phyloP scores from a whole-genome alignment of 2,329 filamentous ascomycete species.

The Falciphora oryzae region DNA sequence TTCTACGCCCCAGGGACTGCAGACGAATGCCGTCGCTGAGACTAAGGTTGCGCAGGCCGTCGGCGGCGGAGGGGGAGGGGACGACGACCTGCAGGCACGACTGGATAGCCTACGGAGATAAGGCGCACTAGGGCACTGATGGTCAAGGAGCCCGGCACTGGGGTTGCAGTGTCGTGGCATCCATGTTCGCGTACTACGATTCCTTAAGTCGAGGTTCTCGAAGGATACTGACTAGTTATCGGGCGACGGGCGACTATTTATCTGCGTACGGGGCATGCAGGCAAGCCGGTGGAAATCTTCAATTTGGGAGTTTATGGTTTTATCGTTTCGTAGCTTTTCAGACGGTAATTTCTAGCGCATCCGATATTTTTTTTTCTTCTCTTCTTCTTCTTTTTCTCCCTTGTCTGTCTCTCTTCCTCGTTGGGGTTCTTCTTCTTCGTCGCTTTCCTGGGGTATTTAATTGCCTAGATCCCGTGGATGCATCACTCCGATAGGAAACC shows the following conservation, averaged over 20 bases:
- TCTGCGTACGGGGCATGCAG: neutral
- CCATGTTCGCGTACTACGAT: too few relatives aligned
- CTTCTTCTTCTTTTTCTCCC: neutral
- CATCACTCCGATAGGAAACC: too few relatives aligned
- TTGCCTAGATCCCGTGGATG: too few relatives aligned
- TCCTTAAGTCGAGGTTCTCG: neutral
- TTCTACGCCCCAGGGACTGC: conserved; percentile 81
- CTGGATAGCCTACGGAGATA: conserved; percentile 69
- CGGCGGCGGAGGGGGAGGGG: conserved; percentile 57
- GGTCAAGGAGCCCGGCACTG: neutral
- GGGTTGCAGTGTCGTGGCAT: neutral
- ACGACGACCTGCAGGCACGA: conserved; percentile 90
- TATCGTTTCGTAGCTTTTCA: neutral
- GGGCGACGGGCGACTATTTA: neutral
- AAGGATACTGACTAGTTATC: neutral
- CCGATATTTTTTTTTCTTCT: neutral
- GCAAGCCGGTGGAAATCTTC: neutral
- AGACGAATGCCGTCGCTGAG: conserved; percentile 67
- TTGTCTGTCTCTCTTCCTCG: neutral
- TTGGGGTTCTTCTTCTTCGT: too few relatives aligned
- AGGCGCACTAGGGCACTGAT: neutral
- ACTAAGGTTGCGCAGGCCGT: conserved; percentile 81
- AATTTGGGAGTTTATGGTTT: neutral
- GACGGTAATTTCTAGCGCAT: neutral
- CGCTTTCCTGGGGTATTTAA: too few relatives aligned